These are phyloP conservation scores for Glebionis coronaria DNA, from an alignment of 129 eudicot genomes.

Conservation along the genomic window DNA sequence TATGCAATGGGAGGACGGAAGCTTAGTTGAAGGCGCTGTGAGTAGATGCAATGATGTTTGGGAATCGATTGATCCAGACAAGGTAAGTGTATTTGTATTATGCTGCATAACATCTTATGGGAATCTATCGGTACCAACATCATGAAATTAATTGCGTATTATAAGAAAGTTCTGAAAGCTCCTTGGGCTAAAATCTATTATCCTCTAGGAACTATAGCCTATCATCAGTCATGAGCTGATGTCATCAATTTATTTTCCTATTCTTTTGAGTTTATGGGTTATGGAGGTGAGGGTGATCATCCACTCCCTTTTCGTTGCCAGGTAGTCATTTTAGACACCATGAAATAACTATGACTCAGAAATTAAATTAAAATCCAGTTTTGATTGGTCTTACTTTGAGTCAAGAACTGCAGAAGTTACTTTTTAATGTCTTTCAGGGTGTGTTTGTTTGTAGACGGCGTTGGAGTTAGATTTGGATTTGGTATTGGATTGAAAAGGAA, in stretches of 20 bases:
- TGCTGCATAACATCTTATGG: constrained; percentile 14
- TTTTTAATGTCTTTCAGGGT: not conserved
- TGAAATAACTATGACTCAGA: not conserved
- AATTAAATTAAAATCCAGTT: not conserved
- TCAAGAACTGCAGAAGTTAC: not conserved
- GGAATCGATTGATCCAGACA: constrained; percentile 64
- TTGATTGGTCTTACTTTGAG: not conserved
- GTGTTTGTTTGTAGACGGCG: no score
- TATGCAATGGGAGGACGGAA: constrained; percentile 84
- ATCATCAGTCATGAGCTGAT: constrained; percentile 1
- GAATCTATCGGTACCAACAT: not conserved
- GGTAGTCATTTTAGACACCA: not conserved
- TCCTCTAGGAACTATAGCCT: not conserved
- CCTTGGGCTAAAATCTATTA: not conserved
- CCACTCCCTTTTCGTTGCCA: not conserved
- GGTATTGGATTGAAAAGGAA: no score
- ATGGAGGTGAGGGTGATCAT: not conserved
- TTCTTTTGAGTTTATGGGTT: not conserved
- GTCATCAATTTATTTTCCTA: not conserved
- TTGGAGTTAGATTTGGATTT: no score
- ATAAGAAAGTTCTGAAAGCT: not conserved
- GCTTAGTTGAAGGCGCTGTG: constrained; percentile 75
- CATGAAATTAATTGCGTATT: constrained; percentile 12
- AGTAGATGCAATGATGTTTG: constrained; percentile 70
- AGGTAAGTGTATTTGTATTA: constrained; percentile 42